phyloP scores from a whole-genome alignment of 805 yeast species.

The Blastobotrys terrestris region DNA sequence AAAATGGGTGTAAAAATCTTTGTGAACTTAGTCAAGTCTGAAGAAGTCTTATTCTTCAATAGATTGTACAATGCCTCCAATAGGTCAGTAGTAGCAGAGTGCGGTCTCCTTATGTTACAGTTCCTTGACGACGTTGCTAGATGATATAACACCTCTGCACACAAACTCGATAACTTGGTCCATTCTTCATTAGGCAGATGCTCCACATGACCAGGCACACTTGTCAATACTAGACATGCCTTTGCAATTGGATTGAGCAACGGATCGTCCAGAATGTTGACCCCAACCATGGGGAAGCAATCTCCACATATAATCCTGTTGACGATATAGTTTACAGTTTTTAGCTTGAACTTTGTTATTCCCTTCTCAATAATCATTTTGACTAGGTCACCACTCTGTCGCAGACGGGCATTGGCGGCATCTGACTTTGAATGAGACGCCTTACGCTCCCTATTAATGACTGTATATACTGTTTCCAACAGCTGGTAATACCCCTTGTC shows the following conservation, averaged over 20 bases:
- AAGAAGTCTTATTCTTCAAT: background rate
- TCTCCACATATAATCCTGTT: background rate
- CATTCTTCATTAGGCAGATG: background rate
- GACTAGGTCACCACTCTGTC: background rate
- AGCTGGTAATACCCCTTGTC: background rate
- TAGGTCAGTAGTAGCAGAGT: background rate
- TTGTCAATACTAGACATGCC: background rate
- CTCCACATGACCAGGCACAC: slow-evolving; percentile 2
- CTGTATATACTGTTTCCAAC: background rate
- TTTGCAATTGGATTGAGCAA: slow-evolving; percentile 2
- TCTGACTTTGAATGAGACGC: background rate
- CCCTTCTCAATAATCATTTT: background rate
- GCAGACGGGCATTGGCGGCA: background rate
- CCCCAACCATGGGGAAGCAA: background rate
- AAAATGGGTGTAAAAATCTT: background rate
- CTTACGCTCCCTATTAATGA: background rate
- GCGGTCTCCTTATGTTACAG: background rate
- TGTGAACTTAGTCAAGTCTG: background rate
- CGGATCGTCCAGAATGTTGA: background rate
- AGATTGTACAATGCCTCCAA: background rate
- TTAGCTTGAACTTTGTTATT: background rate
- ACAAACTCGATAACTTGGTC: background rate
- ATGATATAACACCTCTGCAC: background rate
- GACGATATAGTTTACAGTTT: background rate
- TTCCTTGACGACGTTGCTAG: background rate